Conservation (phyloP, 495 filamentous ascomycete species). For the Friedmanniomyces endolithicus region DNA sequence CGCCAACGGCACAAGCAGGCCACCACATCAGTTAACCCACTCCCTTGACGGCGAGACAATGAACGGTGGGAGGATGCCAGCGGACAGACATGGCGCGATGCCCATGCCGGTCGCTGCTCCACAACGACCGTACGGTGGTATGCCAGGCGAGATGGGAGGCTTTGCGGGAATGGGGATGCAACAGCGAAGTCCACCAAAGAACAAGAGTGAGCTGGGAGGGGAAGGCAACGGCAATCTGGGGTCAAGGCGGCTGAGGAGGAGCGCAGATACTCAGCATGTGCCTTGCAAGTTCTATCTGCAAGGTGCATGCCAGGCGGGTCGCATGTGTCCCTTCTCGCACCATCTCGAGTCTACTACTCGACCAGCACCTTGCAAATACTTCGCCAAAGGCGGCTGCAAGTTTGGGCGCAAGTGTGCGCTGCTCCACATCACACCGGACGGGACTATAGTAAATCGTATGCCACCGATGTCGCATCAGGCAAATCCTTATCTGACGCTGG, state of each 20-base stretch:
- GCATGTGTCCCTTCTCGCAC: constrained; percentile 91
- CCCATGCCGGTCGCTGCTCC: constrained; percentile 24
- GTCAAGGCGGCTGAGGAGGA: background rate
- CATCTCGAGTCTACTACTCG: constrained; percentile 67
- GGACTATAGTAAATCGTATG: constrained; percentile 69
- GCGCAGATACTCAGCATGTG: constrained; percentile 84
- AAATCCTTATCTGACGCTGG: constrained; percentile 48
- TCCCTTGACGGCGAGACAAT: background rate
- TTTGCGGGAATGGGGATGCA: constrained; percentile 49
- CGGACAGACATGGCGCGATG: constrained; percentile 26
- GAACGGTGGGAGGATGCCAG: constrained; percentile 16
- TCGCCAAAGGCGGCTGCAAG: constrained; percentile 98
- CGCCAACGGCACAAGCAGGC: background rate
- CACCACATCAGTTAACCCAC: background rate
- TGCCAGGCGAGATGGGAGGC: constrained; percentile 29
- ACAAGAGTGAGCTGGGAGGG: constrained; percentile 54
- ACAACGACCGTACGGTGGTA: constrained; percentile 15
- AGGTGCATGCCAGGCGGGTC: constrained; percentile 90
- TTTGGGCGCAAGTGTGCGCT: constrained; percentile 96
- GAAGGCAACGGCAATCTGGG: background rate
- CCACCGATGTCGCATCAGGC: constrained; percentile 31
- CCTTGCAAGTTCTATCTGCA: constrained; percentile 98
- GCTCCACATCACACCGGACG: constrained; percentile 87
- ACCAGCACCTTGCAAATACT: constrained; percentile 91
- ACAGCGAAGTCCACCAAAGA: constrained; percentile 63